A percentile compares a stretch with the other conserved stretches of the same genome.
Evolutionary conservation across 2,329 filamentous ascomycete species (phyloP).

Genomic region (Dactylellina drechsleri): DNA sequence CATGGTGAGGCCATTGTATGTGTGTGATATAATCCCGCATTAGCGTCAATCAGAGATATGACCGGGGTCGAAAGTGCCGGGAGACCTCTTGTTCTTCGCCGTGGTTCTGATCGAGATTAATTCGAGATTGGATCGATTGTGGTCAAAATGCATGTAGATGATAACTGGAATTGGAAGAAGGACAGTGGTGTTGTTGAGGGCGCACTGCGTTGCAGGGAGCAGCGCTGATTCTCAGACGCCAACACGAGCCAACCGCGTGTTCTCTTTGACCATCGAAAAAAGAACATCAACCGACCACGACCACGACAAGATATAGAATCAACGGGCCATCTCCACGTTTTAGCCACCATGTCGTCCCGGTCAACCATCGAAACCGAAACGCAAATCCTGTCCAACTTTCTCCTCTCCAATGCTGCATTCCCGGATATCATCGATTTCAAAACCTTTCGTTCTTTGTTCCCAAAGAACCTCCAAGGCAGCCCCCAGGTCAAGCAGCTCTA

Average conservation of each 20-base stretch:
- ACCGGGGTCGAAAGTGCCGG: background rate
- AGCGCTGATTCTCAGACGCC: conserved; percentile 13
- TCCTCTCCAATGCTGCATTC: conserved; percentile 78
- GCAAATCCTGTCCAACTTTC: conserved; percentile 79
- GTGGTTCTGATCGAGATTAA: background rate
- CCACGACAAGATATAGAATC: background rate
- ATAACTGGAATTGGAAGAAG: too few species aligned
- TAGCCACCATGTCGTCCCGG: conserved; percentile 73
- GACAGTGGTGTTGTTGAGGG: background rate
- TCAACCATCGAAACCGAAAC: conserved; percentile 69
- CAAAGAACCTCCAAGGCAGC: conserved; percentile 72
- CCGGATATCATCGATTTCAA: conserved; percentile 77
- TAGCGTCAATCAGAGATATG: too few species aligned
- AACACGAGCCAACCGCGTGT: conserved; percentile 21
- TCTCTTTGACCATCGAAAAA: background rate
- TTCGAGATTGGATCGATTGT: too few species aligned
- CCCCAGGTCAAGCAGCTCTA: conserved; percentile 78
- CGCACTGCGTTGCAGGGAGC: background rate
- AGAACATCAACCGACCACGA: background rate
- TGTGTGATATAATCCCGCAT: too few species aligned
- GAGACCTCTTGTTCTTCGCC: background rate
- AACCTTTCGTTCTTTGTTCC: conserved; percentile 81
- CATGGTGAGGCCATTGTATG: background rate
- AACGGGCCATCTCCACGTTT: background rate
- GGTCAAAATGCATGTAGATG: too few species aligned